Base-by-base conservation (phyloP, 2,329 filamentous ascomycete genomes). In the Paecilomyces sp. region DNA sequence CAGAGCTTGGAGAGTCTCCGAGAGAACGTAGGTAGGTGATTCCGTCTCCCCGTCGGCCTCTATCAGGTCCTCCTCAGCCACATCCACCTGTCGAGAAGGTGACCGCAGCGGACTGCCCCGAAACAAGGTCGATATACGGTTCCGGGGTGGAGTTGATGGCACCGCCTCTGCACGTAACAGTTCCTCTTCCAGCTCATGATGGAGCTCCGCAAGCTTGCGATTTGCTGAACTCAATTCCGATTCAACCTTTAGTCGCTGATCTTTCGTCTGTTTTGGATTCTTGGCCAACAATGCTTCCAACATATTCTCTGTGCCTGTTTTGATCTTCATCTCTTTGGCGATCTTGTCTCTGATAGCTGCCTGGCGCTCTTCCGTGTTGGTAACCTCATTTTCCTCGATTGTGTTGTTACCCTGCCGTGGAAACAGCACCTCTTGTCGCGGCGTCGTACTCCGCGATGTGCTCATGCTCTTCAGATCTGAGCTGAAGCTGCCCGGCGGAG, bases 321-420 rank as follows among this genome's bases (percentile, higher is more conserved):
- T 97, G 72, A 99, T 97, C 81, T 97, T 97, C 78, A 92, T 88
- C 78, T 99, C 95, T 69, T 95, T 93, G 66, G 92, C 93, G 64
- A 99, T 88, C 70, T 88, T 85, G 67, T 97, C 92, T 69, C 89
- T 88, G 63, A 97, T 83, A 57, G 85, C 81, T 24, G 87, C 84
- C 68, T 96, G 86, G 50, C 86, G 84, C 74, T 91, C 87, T 72
- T 96, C 91, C 13, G 86, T 82, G 9, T 82, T 82, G 63, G 66
- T 79, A 66, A 68, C 75, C 61, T 85, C 84, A 57, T 87, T 85
- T 65, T 90, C 88, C 58, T 88, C 87, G 30, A 81, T 76, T 33
- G 75, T 76, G 68, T 80, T 70, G 65, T 72, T 74, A 4, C 69
- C 68, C 63, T 72, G 63, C 59, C 69, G 72, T 55, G 82, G 83